These are phyloP conservation scores for Mortierella sp. DNA, from an alignment of 371 early-diverging fungal genomes.

Conservation along the genomic window DNA sequence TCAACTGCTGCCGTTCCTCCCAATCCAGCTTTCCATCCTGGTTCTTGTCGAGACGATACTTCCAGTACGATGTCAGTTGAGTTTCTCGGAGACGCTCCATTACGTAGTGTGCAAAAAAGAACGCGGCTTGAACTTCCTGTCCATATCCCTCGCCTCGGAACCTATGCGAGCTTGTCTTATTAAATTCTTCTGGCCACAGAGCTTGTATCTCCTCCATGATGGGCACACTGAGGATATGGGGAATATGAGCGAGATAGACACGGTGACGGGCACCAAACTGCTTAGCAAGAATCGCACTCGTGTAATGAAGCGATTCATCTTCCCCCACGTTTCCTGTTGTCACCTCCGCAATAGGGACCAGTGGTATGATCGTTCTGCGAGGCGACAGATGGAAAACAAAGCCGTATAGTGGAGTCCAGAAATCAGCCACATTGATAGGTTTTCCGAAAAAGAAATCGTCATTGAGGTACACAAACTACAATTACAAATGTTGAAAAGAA, in stretches of 20 bases:
- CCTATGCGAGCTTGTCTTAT: constrained; percentile 50
- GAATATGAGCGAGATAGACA: constrained; percentile 40
- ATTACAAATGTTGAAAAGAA: not conserved
- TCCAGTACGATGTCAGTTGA: constrained; percentile 48
- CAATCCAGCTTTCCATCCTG: constrained; percentile 44
- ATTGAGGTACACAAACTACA: constrained; percentile 53
- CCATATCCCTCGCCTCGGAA: constrained; percentile 52
- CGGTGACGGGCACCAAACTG: constrained; percentile 55
- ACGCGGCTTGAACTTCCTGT: constrained; percentile 44
- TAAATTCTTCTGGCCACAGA: constrained; percentile 52
- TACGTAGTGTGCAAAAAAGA: constrained; percentile 54
- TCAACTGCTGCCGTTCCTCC: constrained; percentile 41
- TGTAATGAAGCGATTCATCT: constrained; percentile 32
- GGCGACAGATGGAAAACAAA: constrained; percentile 45
- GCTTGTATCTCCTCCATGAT: constrained; percentile 49
- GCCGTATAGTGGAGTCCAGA: constrained; percentile 58
- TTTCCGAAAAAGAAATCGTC: constrained; percentile 54
- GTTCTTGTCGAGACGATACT: constrained; percentile 43
- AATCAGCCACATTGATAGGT: constrained; percentile 28
- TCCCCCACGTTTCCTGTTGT: constrained; percentile 23
- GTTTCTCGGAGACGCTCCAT: constrained; percentile 57
- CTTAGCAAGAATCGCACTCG: constrained; percentile 45
- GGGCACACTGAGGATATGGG: constrained; percentile 40
- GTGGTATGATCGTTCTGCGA: constrained; percentile 11
- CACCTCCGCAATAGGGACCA: not conserved